phyloP scores from a whole-genome alignment of 2,329 filamentous ascomycete species.

The Talaromyces sp. region DNA sequence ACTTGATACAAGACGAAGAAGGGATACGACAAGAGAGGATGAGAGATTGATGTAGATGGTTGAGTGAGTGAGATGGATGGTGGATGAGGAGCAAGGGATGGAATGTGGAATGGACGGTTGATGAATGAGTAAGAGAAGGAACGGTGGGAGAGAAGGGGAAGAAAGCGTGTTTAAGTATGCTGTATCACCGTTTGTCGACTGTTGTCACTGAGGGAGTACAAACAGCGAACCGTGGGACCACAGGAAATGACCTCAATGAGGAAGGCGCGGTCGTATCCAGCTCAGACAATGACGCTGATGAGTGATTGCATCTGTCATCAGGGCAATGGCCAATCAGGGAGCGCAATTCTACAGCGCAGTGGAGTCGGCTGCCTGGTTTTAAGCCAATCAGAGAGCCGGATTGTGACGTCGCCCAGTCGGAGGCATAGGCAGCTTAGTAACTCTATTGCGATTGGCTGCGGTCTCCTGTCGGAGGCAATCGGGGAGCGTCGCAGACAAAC shows the following conservation, averaged over 20 bases:
- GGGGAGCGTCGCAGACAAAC: conserved; percentile 8
- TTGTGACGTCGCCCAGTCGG: conserved; percentile 13
- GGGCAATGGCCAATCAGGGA: background rate
- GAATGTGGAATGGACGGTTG: background rate
- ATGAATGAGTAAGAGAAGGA: background rate
- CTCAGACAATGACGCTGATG: conserved; percentile 12
- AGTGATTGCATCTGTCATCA: conserved; percentile 7
- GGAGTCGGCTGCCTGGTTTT: background rate
- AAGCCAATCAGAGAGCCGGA: background rate
- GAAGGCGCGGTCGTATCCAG: no score
- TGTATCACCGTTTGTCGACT: background rate
- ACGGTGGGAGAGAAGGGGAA: background rate
- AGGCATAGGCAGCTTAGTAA: background rate
- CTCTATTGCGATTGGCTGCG: background rate
- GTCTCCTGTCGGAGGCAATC: background rate
- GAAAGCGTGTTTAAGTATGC: conserved; percentile 11
- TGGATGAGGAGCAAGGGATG: background rate
- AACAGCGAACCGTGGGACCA: background rate
- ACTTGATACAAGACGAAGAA: no score
- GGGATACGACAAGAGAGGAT: background rate
- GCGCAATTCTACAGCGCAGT: background rate
- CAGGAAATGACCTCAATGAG: conserved; percentile 1
- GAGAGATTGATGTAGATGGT: background rate
- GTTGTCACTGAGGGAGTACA: background rate
- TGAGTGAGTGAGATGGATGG: background rate